These are phyloP conservation scores for Jacaranda mimosifolia DNA, from an alignment of 257 asterid species.

Conservation along the genomic window DNA sequence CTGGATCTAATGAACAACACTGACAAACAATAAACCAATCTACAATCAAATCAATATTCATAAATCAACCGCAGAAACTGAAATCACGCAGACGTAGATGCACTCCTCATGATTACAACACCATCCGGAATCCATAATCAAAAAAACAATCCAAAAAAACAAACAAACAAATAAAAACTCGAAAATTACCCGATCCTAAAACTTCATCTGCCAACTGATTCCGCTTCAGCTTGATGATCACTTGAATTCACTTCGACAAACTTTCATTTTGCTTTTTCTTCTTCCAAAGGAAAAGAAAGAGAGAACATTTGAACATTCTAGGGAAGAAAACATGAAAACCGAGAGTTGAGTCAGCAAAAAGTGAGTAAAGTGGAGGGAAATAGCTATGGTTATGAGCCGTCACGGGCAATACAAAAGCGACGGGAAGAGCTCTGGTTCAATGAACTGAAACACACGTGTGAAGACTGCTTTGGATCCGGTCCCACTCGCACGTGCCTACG, in stretches of 20 bases:
- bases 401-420: slow-evolving; percentile 47
- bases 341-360: slow-evolving; percentile 28
- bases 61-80: slow-evolving; percentile 1
- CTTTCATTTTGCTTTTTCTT: neutral
- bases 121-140: neutral
- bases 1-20: slow-evolving; percentile 30
- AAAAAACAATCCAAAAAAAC: neutral
- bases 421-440: slow-evolving; percentile 41
- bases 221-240: slow-evolving; percentile 13
- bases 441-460: slow-evolving; percentile 46
- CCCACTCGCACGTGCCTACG: slow-evolving; percentile 44
- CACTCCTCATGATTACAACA: slow-evolving; percentile 18
- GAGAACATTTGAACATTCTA: neutral
- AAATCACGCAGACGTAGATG: slow-evolving; percentile 28
- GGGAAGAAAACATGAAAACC: neutral
- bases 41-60: neutral
- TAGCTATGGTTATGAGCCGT: slow-evolving; percentile 27
- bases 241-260: neutral
- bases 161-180: neutral
- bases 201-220: slow-evolving; percentile 33
- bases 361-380: slow-evolving; percentile 51
- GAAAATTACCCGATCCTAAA: slow-evolving; percentile 33
- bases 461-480: slow-evolving; percentile 41
- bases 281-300: neutral
- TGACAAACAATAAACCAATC: neutral